phyloP scores from a whole-genome alignment of 495 filamentous ascomycete species.

The Cercophora scortea region DNA sequence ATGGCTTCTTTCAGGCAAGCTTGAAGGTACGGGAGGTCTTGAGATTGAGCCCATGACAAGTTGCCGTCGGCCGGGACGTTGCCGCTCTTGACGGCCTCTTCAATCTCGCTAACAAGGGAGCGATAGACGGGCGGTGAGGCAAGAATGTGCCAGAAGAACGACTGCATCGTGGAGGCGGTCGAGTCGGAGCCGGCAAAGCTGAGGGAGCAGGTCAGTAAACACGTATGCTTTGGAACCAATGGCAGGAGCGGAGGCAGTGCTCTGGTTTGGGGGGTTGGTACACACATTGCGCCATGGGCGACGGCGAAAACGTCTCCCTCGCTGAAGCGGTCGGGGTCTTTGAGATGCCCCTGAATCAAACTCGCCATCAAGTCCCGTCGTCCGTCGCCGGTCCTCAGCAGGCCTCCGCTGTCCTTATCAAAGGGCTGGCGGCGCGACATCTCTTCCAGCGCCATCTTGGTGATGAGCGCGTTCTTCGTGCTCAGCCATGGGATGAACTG shows the following conservation, averaged over 20 bases:
- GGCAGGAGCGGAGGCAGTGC: background rate
- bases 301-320: constrained; percentile 48
- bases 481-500: constrained; percentile 37
- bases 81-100: constrained; percentile 27
- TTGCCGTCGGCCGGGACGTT: constrained; percentile 33
- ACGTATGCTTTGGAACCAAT: background rate
- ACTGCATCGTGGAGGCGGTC: constrained; percentile 51
- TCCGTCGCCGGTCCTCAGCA: constrained; percentile 30
- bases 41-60: constrained; percentile 37
- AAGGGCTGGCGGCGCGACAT: constrained; percentile 38
- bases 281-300: constrained; percentile 46
- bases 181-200: constrained; percentile 58
- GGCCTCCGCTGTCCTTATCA: constrained; percentile 32
- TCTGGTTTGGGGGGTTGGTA: background rate
- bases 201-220: constrained; percentile 1
- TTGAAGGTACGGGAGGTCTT: constrained; percentile 49
- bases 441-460: constrained; percentile 42
- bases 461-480: constrained; percentile 41
- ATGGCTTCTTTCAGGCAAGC: constrained; percentile 62
- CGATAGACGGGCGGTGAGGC: constrained; percentile 34
- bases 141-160: constrained; percentile 47
- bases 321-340: constrained; percentile 36
- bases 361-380: constrained; percentile 42
- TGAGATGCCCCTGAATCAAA: constrained; percentile 38
- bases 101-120: constrained; percentile 37